Percentiles rank a stretch among this genome's conserved stretches.
Conservation (phyloP, 176 grass and related monocot genomes). For the Bothriochloa decipiens region DNA sequence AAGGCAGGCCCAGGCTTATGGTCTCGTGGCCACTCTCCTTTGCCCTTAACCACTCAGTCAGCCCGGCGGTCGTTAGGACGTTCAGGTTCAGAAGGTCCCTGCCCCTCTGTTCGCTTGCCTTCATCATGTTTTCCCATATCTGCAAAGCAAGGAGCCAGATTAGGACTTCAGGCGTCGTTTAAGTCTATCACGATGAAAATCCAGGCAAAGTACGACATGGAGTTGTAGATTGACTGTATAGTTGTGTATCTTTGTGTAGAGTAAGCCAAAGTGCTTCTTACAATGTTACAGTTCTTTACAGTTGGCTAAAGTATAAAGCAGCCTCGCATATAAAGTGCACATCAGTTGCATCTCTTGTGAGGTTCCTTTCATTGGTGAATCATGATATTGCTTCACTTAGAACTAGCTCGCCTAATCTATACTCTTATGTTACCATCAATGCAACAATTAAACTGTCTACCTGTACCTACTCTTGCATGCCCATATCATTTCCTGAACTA, state of each 20-base stretch:
- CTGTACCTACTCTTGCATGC: background rate
- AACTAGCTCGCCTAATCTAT: conserved; percentile 29
- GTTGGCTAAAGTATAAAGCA: background rate
- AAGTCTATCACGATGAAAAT: background rate
- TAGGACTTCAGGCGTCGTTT: conserved; percentile 13
- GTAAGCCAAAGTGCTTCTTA: background rate
- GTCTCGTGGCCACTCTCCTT: conserved; percentile 60
- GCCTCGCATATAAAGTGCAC: background rate
- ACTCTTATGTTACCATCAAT: background rate
- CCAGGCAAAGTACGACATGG: background rate
- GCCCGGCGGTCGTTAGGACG: conserved; percentile 57
- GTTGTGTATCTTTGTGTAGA: background rate
- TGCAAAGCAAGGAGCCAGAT: conserved; percentile 36
- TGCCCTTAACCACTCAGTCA: conserved; percentile 66
- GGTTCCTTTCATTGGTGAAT: conserved; percentile 20
- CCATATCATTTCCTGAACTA: conserved; percentile 26
- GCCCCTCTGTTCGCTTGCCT: conserved; percentile 57
- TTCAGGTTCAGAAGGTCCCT: conserved; percentile 75
- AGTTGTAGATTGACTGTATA: background rate
- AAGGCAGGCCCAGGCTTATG: conserved; percentile 71
- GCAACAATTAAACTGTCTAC: background rate
- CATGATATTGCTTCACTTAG: background rate
- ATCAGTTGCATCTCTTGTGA: background rate
- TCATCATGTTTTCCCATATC: conserved; percentile 82
- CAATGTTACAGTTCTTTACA: background rate